These are phyloP conservation scores for Helichrysum umbraculigerum DNA, from an alignment of 129 eudicot genomes.

Conservation along the genomic window DNA sequence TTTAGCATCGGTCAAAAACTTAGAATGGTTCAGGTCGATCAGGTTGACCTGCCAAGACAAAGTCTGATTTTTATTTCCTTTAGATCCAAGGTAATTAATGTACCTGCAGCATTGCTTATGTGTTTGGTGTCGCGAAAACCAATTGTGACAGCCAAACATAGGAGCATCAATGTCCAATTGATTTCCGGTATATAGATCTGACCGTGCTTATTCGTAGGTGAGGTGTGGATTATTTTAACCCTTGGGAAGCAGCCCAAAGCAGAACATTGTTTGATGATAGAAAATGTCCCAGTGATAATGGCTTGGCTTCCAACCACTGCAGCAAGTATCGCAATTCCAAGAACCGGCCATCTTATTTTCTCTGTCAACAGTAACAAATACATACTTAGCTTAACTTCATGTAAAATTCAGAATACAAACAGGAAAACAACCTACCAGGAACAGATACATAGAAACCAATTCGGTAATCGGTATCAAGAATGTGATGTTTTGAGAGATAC, in stretches of 20 bases:
- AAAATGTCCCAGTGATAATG: slow-evolving; percentile 84
- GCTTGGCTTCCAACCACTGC: slow-evolving; percentile 98
- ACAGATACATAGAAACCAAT: slow-evolving; percentile 92
- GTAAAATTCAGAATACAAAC: neutral
- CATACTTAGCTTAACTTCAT: neutral
- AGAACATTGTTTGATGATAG: slow-evolving; percentile 79
- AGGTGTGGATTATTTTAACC: slow-evolving; percentile 76
- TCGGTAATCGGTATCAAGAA: slow-evolving; percentile 59
- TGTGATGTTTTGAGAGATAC: slow-evolving; percentile 84
- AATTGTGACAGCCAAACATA: slow-evolving; percentile 83
- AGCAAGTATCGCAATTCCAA: slow-evolving; percentile 86
- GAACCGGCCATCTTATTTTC: slow-evolving; percentile 86
- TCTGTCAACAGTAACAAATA: slow-evolving; percentile 45
- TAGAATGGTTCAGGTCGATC: neutral
- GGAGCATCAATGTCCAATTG: slow-evolving; percentile 80
- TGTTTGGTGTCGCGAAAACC: slow-evolving; percentile 86
- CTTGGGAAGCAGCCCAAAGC: slow-evolving; percentile 87
- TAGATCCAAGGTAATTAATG: neutral
- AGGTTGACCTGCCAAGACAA: neutral
- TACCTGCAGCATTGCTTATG: slow-evolving; percentile 94
- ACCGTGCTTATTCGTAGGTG: slow-evolving; percentile 71
- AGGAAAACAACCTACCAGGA: slow-evolving; percentile 53
- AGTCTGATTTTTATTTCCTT: neutral
- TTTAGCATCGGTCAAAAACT: neutral
- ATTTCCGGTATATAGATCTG: slow-evolving; percentile 91